Conservation (phyloP, 2,329 filamentous ascomycete species). For the Thelonectria blattea region DNA sequence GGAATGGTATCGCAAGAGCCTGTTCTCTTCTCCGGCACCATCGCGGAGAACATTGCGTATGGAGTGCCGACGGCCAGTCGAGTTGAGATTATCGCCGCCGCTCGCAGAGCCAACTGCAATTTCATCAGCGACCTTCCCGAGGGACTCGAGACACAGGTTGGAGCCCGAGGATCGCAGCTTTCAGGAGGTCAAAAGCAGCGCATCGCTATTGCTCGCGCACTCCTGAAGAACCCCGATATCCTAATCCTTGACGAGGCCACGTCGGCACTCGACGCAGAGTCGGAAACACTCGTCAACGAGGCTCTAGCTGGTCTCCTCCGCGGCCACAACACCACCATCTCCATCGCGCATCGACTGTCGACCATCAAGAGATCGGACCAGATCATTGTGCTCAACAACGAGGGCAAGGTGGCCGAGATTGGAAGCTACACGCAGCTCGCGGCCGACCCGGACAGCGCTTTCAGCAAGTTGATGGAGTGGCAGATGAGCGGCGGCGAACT, state of each 20-base stretch:
- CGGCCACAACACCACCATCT: conserved; percentile 94
- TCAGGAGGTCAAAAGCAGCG: conserved; percentile 97
- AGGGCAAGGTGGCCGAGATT: conserved; percentile 89
- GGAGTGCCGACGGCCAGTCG: conserved; percentile 80
- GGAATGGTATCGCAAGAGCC: conserved; percentile 96
- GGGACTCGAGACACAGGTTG: conserved; percentile 91
- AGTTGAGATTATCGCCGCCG: conserved; percentile 83
- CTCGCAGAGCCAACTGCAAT: conserved; percentile 90
- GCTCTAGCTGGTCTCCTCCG: conserved; percentile 81
- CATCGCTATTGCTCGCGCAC: conserved; percentile 92
- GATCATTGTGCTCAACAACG: conserved; percentile 87
- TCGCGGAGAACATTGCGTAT: conserved; percentile 91
- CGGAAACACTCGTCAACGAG: conserved; percentile 93
- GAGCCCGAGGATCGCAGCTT: conserved; percentile 88
- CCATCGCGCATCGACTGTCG: conserved; percentile 92
- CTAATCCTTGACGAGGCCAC: conserved; percentile 96
- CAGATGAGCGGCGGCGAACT: conserved; percentile 88
- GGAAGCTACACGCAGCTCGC: conserved; percentile 83
- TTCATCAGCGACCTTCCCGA: conserved; percentile 98
- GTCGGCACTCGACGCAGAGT: conserved; percentile 93
- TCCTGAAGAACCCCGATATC: conserved; percentile 96
- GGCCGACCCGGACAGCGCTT: conserved; percentile 77
- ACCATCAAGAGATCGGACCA: conserved; percentile 96
- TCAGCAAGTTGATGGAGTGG: conserved; percentile 98
- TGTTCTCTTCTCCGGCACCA: conserved; percentile 84